A percentile compares a stretch with the other conserved stretches of the same genome.
phyloP scores from a whole-genome alignment of 2,329 filamentous ascomycete species.

The Alternaria sp. region DNA sequence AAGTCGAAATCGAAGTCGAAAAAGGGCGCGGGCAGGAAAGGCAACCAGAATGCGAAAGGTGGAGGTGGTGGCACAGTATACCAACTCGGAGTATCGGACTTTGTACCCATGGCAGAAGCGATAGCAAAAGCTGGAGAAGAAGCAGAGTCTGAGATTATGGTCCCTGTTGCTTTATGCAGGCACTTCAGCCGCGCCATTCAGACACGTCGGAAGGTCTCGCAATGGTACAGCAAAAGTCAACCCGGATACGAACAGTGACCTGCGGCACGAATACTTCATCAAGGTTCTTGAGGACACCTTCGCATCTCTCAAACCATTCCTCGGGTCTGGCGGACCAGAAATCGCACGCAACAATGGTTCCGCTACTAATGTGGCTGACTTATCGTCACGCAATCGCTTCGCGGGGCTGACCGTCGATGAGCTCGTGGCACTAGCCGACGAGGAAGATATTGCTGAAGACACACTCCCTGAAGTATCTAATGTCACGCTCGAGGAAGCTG shows the following conservation, averaged over 20 bases:
- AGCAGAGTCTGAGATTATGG: background rate
- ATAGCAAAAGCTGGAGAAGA: background rate
- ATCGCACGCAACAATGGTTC: background rate
- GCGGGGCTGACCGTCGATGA: conserved; percentile 3
- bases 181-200: conserved; percentile 10
- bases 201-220: conserved; percentile 1
- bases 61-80: background rate
- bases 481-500: background rate
- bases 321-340: background rate
- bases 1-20: background rate
- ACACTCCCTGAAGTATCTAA: background rate
- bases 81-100: conserved; percentile 2
- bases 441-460: background rate
- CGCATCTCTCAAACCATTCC: background rate
- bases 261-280: conserved; percentile 5
- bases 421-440: background rate
- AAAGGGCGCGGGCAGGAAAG: background rate
- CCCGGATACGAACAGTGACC: background rate
- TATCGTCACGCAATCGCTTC: conserved; percentile 3
- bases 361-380: background rate
- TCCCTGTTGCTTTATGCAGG: background rate
- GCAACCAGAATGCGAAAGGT: background rate
- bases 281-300: conserved; percentile 4
- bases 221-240: background rate
- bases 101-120: conserved; percentile 7